Base-by-base conservation (phyloP, 208 protist genomes). In the Acanthamoeba sp. region DNA sequence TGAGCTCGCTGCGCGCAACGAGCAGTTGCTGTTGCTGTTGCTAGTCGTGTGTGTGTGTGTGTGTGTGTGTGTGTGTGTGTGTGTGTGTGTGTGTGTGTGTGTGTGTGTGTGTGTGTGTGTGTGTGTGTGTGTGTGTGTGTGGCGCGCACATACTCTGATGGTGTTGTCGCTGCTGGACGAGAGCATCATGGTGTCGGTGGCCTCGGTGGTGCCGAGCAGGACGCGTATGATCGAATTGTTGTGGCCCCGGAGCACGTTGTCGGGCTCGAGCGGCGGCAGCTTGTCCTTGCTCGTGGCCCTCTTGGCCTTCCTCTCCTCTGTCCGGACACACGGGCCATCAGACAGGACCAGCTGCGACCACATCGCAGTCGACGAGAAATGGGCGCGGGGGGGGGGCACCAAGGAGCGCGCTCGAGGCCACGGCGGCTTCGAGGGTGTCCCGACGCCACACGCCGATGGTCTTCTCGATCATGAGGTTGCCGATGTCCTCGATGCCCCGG, bases 381-480 rank as follows among this genome's bases (percentile, higher is more conserved):
- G 48, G 10, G 48, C 48, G 16, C 48, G 12, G 55, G 55, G 55
- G 16, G 55, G 20, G 10, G 38, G 16, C 27, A 78, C n/a, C 69
- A 18, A 27, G 32, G n/a, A 78, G n/a, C 32, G 32, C 29, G 64
- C 64, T 9, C 29, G 64, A 71, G 10, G 64, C 32, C 3, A 82
- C 40, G 18, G 73, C 73, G 73, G 73, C 73, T 42, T 91, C 84
- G 18, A 91, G 52, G 2, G 52, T 73, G 12, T 9, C 52, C 7
- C 45, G 24, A n/a, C 84, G 84, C 84, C 84, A 91, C 0, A 91
- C 52, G 29, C 84, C 84, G 27, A 91, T 69, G 27, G 84, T 91
- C 52, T 91, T 91, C 36, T 91, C 84, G 27, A 91, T 91, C 52
- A 91, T 27, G 34, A 91, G 10, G 55, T 91, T 91, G 20, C 36